Base-by-base conservation (phyloP, 495 filamentous ascomycete genomes). In the Penicillium tannophilum region DNA sequence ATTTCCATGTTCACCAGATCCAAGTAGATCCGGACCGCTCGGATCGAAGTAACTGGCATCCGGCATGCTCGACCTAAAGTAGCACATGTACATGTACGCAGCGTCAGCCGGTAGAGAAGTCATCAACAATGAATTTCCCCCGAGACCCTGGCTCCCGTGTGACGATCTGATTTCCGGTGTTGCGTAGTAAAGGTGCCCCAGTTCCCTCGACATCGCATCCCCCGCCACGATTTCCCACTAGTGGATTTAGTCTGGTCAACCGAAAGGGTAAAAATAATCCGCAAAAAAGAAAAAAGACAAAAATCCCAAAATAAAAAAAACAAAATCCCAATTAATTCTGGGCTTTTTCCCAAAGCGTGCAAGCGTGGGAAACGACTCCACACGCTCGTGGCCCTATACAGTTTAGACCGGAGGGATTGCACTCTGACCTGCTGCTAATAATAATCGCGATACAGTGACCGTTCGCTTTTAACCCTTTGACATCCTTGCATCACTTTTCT, bases 201-300 rank as follows among this genome's bases (percentile, higher is more conserved):
- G 57, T 60, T 65, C 63, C 55, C 54, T 60, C 52, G 60, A 63
- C 60, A 58, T 63, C 62, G 60, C 67, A 67, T 67, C 64, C 69
- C 66, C 67, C 68, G 63, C 66, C 62, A 68, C 65, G 67, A 70
- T 70, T 68, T 59, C 62, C 65, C 64, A 58, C 62, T 67, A 69
- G 64, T 61, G 59, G 24, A 24, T 5, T 45, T 49, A 24, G 54
- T 7, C 42, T 51, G 8, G 20, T 23, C 19, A 20, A 30, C 26
- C 48, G 58, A 44, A 39, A 50, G 39, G 47, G 41, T 42, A 30
- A 55, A 26, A 17, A 36, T 23, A 23, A 23, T 23, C 20, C 1
- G 20, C 31, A 48, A 54, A 41, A 39, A 51, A 45, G 24, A 31
- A 59, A 53, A 52, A 50, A 50, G 16, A 33, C 12, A 33, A 50